Base-by-base conservation (phyloP, 805 yeast genomes). In the Lachancea waltii region DNA sequence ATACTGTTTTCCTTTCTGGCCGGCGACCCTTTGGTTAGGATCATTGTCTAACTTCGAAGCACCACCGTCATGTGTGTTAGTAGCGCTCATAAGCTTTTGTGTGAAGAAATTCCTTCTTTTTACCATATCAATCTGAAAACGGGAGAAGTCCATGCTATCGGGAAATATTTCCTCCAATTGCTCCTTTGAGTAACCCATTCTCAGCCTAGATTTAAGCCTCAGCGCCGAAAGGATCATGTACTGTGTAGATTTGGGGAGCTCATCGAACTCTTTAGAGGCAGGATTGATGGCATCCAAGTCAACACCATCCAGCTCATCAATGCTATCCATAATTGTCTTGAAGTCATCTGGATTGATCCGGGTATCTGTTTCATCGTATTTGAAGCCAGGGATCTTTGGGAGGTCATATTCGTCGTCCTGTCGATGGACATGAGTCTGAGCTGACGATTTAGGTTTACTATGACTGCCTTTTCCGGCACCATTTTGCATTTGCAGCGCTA, bases 141-240 rank as follows among this genome's bases (percentile, higher is more conserved):
- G 80, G 13, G 97, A 87, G 52, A 92, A 92, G 43, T 87, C 96
- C 75, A 85, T 71, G 37, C 89, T 77, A 51, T 84, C 70, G 0
- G 96, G 95, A 50, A 90, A 92, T 38, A 86, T 64, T 4, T 73
- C 65, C 47, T 85, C 84, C 24, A 92, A 66, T 53, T 92, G 97
- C n/a, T 84, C 87, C 41, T 87, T 85, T 0, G 90, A 70, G 54
- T 84, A 89, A 1, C 99, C 99, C 95, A 92, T 81, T 64, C 99
- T 77, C 56, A 92, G 70, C 41, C 99, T 66, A 0, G 97, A 89
- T 44, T 86, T 72, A 18, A 87, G 64, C 40, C 99, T 61, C 11
- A 95, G 70, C 42, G 85, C 85, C 7, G 92, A 85, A 9, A 92
- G 63, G 3, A 86, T 75, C 74, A 87, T 85, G 55, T 92, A 92